Conservation (phyloP, 305 asterid genomes). For the Ilex paraguariensis region DNA sequence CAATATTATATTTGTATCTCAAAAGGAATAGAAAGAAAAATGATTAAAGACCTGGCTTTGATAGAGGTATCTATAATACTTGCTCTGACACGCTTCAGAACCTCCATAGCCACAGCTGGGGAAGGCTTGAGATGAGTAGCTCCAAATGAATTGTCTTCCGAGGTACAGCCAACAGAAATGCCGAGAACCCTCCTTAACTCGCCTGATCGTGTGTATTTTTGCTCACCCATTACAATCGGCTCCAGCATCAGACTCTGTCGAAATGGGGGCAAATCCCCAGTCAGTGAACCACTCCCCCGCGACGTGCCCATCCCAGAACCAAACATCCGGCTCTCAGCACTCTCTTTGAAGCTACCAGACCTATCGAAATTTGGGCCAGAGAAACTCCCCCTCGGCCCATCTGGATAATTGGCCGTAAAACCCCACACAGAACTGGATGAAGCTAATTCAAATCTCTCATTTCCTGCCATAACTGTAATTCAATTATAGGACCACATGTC, state of each 20-base stretch:
- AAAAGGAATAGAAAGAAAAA: not conserved
- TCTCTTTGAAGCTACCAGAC: constrained; percentile 82
- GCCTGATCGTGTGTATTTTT: constrained; percentile 38
- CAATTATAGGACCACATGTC: constrained; percentile 33
- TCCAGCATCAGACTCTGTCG: constrained; percentile 73
- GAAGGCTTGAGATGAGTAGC: constrained; percentile 60
- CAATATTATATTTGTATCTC: not conserved
- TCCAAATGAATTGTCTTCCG: constrained; percentile 63
- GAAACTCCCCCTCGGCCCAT: constrained; percentile 64
- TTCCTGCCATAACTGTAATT: constrained; percentile 69
- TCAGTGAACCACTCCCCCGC: constrained; percentile 42
- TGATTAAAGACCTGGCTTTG: constrained; percentile 61
- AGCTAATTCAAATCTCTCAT: constrained; percentile 57
- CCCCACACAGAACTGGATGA: constrained; percentile 72
- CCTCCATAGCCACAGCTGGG: constrained; percentile 63
- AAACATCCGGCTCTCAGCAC: constrained; percentile 53
- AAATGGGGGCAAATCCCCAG: constrained; percentile 55
- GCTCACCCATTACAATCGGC: constrained; percentile 59
- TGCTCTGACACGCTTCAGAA: constrained; percentile 56
- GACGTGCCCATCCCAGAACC: constrained; percentile 61
- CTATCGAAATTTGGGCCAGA: constrained; percentile 57
- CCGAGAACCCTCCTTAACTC: constrained; percentile 76
- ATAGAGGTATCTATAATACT: constrained; percentile 53
- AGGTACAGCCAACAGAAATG: constrained; percentile 46
- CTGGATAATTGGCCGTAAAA: constrained; percentile 61